Evolutionary conservation across 768 basidiomycete species (phyloP), one percentile per base, ranked within the genome.

Genomic region (Boletus pseudopeckii): DNA sequence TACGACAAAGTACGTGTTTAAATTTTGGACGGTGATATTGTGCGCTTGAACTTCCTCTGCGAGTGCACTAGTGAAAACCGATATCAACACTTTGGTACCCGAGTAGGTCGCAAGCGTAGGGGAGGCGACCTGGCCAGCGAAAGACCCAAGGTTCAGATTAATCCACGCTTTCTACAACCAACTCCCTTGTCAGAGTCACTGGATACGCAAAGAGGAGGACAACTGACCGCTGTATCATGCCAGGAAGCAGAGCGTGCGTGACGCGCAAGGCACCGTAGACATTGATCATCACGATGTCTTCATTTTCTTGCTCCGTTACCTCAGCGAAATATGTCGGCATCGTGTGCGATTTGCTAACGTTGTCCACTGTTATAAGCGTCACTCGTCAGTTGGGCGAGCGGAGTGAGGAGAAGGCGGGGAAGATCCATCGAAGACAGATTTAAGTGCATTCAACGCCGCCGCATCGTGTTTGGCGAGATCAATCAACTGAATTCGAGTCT

Each of bases 1-100:
- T 70, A 94, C 95, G 45, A 99, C 94, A 67, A 95, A 98, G 74
- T 91, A 94, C 0, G 96, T 90, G 74, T 96, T 93, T 55, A 93
- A 74, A 64, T 92, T 81, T 67, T 90, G 82, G 43, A 98, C 92
- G 41, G 78, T 72, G 58, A 99, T 82, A 37, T 89, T 87, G 58
- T 88, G 82, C 33, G 74, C 71, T 61, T 75, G 76, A 53, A 96
- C 83, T 67, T 99, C 96, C 56, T 88, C 86, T 2, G 83, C 88
- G 43, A 99, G 82, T 2, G 94, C 91, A 57, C 84, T 86, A 2
- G 87, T 83, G 74, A 92, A 98, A 0, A 89, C 88, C 9, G 85
- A 72, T 40, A 98, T 73, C 80, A 96, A 98, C 0, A 88, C 88
- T 70, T 99, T 99, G 45, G 88, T 86, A 39, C 86, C 95, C 9